phyloP scores from a whole-genome alignment of 495 filamentous ascomycete genomes.

The Amorphotheca resinae region DNA sequence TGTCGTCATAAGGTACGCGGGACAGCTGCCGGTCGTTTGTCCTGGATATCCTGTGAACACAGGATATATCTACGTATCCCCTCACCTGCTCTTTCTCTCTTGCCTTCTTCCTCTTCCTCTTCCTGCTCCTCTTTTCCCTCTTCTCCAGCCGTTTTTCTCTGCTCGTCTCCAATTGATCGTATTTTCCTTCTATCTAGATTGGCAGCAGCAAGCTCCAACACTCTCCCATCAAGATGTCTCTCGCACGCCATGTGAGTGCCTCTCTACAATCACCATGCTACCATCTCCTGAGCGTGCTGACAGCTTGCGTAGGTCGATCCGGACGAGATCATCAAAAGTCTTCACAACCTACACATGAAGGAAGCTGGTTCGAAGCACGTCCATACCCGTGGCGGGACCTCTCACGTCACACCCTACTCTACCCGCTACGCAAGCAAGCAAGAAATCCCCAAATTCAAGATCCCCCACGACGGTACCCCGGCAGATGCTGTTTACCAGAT shows the following conservation, averaged over 20 bases:
- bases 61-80: too few species aligned
- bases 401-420: slow-evolving; percentile 50
- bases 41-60: too few species aligned
- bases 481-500: slow-evolving; percentile 54
- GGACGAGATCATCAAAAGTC: slow-evolving; percentile 43
- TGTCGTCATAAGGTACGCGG: too few species aligned
- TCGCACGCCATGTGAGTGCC: slow-evolving; percentile 28
- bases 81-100: too few species aligned
- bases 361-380: slow-evolving; percentile 30
- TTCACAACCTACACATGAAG: slow-evolving; percentile 33
- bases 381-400: slow-evolving; percentile 28
- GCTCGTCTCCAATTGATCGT: too few species aligned
- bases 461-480: slow-evolving; percentile 49
- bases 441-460: slow-evolving; percentile 55
- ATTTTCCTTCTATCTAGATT: too few species aligned
- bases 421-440: slow-evolving; percentile 46
- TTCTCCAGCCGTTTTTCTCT: too few species aligned
- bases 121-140: too few species aligned
- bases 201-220: too few species aligned
- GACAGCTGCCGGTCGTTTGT: too few species aligned
- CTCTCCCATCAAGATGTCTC: slow-evolving; percentile 25
- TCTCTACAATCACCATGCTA: background rate
- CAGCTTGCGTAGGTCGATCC: slow-evolving; percentile 39
- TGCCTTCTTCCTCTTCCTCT: too few species aligned
- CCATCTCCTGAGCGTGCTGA: background rate